These are phyloP conservation scores for Sclerotinia glacialis DNA, from an alignment of 2,329 filamentous ascomycete genomes.

Conservation along the genomic window DNA sequence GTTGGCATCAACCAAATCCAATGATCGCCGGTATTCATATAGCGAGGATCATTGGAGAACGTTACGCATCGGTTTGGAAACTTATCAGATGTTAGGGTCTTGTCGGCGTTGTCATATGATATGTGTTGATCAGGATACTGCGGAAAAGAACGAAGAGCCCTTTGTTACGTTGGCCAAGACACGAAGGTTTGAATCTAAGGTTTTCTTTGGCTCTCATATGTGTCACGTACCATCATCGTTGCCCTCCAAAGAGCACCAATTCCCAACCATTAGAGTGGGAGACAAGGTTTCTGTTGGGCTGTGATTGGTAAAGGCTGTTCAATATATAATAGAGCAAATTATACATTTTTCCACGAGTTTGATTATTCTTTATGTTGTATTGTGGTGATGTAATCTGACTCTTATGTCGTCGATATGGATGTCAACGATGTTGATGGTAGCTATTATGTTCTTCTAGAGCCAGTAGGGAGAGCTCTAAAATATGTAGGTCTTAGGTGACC, in stretches of 20 bases:
- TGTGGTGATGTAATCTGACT: background rate
- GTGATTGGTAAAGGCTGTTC: background rate
- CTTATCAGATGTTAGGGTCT: slow-evolving; percentile 72
- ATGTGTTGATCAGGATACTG: slow-evolving; percentile 84
- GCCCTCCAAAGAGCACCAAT: slow-evolving; percentile 21
- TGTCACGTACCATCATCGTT: slow-evolving; percentile 43
- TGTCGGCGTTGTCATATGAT: slow-evolving; percentile 96
- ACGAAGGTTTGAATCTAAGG: slow-evolving; percentile 75
- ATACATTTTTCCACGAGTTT: background rate
- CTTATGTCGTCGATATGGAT: background rate
- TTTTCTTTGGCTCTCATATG: slow-evolving; percentile 87
- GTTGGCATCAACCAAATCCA: slow-evolving; percentile 51
- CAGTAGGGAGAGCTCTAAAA: background rate
- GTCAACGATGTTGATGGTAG: background rate
- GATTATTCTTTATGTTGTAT: background rate
- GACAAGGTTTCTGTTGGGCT: slow-evolving; percentile 21
- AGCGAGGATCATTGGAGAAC: slow-evolving; percentile 75
- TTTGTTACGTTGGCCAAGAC: slow-evolving; percentile 87
- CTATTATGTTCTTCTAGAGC: background rate
- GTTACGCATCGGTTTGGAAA: slow-evolving; percentile 62
- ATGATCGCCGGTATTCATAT: slow-evolving; percentile 53
- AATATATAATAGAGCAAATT: background rate
- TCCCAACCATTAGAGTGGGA: slow-evolving; percentile 23
- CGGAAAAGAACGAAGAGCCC: slow-evolving; percentile 75
- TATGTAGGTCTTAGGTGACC: background rate